Percentiles rank a stretch among this genome's conserved stretches.
Evolutionary conservation across 2,329 filamentous ascomycete genomes (phyloP).

Genomic region (Colletotrichum trifolii): DNA sequence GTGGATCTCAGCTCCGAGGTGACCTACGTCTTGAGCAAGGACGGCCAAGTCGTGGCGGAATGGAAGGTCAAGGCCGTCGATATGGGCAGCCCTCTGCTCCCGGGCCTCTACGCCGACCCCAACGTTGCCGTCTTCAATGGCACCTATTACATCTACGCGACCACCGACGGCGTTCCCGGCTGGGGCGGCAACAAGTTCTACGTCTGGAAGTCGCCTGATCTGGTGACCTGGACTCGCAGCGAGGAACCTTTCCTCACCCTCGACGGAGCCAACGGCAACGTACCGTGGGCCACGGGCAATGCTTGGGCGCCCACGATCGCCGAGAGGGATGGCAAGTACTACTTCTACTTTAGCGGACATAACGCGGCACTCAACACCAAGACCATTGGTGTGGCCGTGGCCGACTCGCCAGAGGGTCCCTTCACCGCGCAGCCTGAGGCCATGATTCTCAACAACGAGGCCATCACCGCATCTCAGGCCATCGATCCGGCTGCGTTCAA

Average conservation of each 20-base stretch:
- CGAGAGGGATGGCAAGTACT: conserved; percentile 69
- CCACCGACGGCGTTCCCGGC: conserved; percentile 55
- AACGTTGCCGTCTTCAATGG: conserved; percentile 57
- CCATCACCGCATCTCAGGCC: conserved; percentile 50
- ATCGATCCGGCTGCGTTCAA: conserved; percentile 73
- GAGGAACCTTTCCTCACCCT: conserved; percentile 56
- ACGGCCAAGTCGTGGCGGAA: conserved; percentile 5
- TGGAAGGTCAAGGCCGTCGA: conserved; percentile 37
- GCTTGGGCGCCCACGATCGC: conserved; percentile 75
- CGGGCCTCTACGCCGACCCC: conserved; percentile 57
- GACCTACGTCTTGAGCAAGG: conserved; percentile 37
- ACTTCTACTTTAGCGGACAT: conserved; percentile 69
- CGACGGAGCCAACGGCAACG: conserved; percentile 59
- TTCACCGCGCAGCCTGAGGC: conserved; percentile 64
- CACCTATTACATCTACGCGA: conserved; percentile 60
- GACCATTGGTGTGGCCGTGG: conserved; percentile 70
- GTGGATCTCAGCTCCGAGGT: conserved; percentile 36
- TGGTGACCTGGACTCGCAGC: conserved; percentile 54
- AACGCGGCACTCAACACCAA: conserved; percentile 64
- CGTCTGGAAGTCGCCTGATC: conserved; percentile 57
- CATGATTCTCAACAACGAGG: conserved; percentile 66
- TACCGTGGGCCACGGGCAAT: conserved; percentile 74
- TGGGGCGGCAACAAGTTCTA: conserved; percentile 61
- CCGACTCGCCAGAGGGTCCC: conserved; percentile 67
- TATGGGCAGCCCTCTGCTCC: conserved; percentile 48